Percentiles rank a stretch among this genome's conserved stretches.
Conservation (phyloP, 2,329 filamentous ascomycete species). For the Aspergillus sp. region DNA sequence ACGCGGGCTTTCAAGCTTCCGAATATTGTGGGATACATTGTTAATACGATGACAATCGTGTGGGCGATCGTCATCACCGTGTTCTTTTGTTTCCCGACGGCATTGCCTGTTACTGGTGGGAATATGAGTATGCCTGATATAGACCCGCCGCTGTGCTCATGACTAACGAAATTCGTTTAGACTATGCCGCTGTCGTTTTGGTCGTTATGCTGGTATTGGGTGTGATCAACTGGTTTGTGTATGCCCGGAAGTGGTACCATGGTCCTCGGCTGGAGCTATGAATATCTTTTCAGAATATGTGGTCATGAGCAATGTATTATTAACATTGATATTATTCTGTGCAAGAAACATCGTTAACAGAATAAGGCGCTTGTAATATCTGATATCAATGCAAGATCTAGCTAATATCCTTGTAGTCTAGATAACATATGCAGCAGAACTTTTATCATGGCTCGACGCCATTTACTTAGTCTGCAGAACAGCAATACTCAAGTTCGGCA, state of each 20-base stretch:
- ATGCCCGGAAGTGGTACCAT: conserved; percentile 18
- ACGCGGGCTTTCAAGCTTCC: conserved; percentile 14
- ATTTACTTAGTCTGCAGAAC: conserved; percentile 20
- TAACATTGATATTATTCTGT: too few relatives aligned
- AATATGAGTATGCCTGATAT: conserved; percentile 20
- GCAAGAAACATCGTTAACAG: too few relatives aligned
- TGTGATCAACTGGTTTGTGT: conserved; percentile 17
- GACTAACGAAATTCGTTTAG: conserved; percentile 1
- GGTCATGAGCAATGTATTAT: too few relatives aligned
- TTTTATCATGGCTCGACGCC: too few relatives aligned
- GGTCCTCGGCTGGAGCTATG: conserved; percentile 18
- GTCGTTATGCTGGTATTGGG: conserved; percentile 18
- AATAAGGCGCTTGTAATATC: background rate
- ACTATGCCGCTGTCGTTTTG: conserved; percentile 20
- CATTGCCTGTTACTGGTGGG: conserved; percentile 16
- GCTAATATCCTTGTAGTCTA: background rate
- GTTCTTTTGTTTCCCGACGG: conserved; percentile 20
- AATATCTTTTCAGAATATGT: background rate
- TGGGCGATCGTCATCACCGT: conserved; percentile 20
- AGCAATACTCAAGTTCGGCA: conserved; percentile 27
- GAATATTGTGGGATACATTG: conserved; percentile 13
- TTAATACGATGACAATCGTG: conserved; percentile 11
- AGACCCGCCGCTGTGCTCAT: background rate
- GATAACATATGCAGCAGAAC: too few relatives aligned
- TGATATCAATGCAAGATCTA: background rate